Percentiles rank a stretch among this genome's conserved stretches.
Evolutionary conservation across 2,329 filamentous ascomycete species (phyloP).

Genomic region (Cordyceps javanica): DNA sequence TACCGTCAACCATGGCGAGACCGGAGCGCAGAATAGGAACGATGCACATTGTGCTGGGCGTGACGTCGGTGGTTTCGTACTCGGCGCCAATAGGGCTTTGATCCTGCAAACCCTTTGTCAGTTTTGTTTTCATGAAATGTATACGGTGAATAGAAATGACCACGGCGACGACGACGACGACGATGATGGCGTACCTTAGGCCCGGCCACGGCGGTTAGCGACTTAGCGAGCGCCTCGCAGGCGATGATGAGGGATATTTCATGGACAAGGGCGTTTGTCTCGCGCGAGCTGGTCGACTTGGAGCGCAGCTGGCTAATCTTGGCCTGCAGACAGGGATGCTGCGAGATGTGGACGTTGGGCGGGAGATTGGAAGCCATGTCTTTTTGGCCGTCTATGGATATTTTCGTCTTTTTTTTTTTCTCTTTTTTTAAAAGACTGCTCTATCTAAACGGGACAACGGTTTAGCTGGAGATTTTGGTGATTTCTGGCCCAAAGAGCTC

Average conservation of each 20-base stretch:
- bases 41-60: constrained; percentile 65
- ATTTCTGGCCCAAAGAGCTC: no score
- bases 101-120: constrained; percentile 49
- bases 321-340: constrained; percentile 76
- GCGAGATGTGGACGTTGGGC: constrained; percentile 68
- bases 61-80: constrained; percentile 60
- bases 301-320: constrained; percentile 90
- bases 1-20: constrained; percentile 82
- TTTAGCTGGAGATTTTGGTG: no score
- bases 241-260: constrained; percentile 80
- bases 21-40: constrained; percentile 92
- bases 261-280: constrained; percentile 76
- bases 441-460: no score
- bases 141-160: no score
- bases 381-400: no score
- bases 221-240: constrained; percentile 68
- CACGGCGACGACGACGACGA: no score
- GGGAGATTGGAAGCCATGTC: constrained; percentile 31
- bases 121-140: background rate
- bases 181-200: constrained; percentile 55
- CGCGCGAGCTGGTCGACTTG: constrained; percentile 58
- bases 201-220: constrained; percentile 49
- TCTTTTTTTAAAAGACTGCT: no score
- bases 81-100: constrained; percentile 71
- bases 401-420: no score